Base-by-base conservation (phyloP, 2,329 filamentous ascomycete genomes). In the Penicillium decumbens region DNA sequence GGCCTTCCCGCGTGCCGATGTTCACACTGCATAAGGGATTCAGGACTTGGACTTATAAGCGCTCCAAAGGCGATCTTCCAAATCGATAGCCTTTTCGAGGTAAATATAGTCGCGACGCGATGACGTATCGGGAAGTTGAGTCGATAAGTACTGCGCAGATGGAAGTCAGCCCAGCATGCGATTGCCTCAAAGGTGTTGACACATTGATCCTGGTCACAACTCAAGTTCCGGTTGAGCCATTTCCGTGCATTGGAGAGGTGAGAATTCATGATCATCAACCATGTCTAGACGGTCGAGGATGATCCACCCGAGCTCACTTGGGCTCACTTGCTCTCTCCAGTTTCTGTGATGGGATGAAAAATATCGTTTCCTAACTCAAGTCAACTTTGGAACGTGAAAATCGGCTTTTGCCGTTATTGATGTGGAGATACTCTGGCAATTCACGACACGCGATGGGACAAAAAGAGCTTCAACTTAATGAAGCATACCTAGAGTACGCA, bases 11-110 rank as follows among this genome's bases (percentile, higher is more conserved):
- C 35, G 84, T 87, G 57, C 82, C 85, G 25, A 96, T 74, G 62
- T 95, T 93, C 53, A 96, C 83, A 59, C 89, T 95, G 6, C 88
- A 65, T 83, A 95, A 0, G 92, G 92, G 2, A 97, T 78, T n/a
- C 92, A 92, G 1, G 89, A 91, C 1, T 78, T 75, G 0, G 88
- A 90, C 7, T 95, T 48, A 95, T n/a, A n/a, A n/a, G n/a, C n/a
- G n/a, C n/a, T n/a, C n/a, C n/a, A 73, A 37, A 96, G 75, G n/a
- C 90, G 82, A 65, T 95, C 89, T 0, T 89, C 91, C 23, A 97
- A 77, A 64, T 95, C 91, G 53, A 87, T 87, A 1, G 91, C 91
- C 72, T 95, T 96, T 65, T 95, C 90, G n/a, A 96, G 77, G 65
- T 95, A 96, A 13, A 96, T 72, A 64, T 95, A 90, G 67, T 95